These are phyloP conservation scores for Beverwykella pulmonaria DNA, from an alignment of 495 filamentous ascomycete genomes.

Conservation along the genomic window DNA sequence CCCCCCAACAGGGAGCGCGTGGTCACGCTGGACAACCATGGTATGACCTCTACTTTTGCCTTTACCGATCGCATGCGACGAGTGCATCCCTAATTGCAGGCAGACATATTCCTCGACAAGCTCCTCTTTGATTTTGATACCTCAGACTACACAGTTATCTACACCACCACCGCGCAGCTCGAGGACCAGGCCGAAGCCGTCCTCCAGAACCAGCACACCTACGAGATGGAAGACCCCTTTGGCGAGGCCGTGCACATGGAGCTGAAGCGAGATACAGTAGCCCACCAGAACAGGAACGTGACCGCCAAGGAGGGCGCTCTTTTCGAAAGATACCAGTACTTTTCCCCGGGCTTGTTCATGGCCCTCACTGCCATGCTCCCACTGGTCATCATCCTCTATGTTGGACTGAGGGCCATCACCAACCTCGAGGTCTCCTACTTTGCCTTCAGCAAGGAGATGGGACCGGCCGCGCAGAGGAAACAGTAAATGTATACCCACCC, in stretches of 20 bases:
- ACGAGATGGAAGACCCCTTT: constrained; percentile 57
- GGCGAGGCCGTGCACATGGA: constrained; percentile 58
- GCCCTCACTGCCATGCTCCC: constrained; percentile 67
- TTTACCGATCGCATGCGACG: background rate
- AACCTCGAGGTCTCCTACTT: constrained; percentile 88
- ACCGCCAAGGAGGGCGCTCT: constrained; percentile 57
- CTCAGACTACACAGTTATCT: constrained; percentile 64
- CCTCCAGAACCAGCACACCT: constrained; percentile 40
- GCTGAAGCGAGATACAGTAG: constrained; percentile 58
- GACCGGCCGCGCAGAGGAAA: constrained; percentile 83
- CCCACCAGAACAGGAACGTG: constrained; percentile 33
- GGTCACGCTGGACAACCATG: background rate
- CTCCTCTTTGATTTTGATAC: constrained; percentile 55
- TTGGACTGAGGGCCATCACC: constrained; percentile 72
- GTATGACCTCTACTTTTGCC: background rate
- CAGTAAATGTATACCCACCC: constrained; percentile 50
- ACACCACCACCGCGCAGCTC: constrained; percentile 55
- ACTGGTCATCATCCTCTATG: constrained; percentile 72
- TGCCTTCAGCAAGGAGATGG: constrained; percentile 95
- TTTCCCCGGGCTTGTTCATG: constrained; percentile 87
- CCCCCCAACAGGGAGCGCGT: background rate
- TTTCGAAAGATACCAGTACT: constrained; percentile 90
- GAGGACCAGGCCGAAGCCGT: constrained; percentile 8
- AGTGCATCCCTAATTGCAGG: constrained; percentile 43
- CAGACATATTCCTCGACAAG: constrained; percentile 64